phyloP scores from a whole-genome alignment of 129 eudicot species.

The Sambucus nigra region DNA sequence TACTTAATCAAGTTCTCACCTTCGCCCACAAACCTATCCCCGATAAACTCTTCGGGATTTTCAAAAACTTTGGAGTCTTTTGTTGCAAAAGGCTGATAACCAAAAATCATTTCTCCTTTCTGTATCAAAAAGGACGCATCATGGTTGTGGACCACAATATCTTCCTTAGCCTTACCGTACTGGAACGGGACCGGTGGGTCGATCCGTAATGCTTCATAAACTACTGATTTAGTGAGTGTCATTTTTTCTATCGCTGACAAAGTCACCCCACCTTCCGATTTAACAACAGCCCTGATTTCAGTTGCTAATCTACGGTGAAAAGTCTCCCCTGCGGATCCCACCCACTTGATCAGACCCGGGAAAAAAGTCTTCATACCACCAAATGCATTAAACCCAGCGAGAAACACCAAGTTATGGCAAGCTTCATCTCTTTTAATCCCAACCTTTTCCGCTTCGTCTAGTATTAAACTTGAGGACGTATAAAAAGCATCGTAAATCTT shows the following conservation, averaged over 20 bases:
- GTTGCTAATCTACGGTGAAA: conserved; percentile 35
- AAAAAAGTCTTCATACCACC: conserved; percentile 58
- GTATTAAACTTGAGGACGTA: conserved; percentile 8
- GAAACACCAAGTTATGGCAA: conserved; percentile 51
- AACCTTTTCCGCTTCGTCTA: conserved; percentile 41
- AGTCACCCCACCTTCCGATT: conserved; percentile 34
- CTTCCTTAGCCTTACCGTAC: conserved; percentile 44
- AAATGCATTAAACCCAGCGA: conserved; percentile 50
- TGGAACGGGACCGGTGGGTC: conserved; percentile 74
- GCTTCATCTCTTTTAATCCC: conserved; percentile 60
- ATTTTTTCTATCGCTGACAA: conserved; percentile 32
- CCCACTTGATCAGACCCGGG: conserved; percentile 52
- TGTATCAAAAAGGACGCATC: conserved; percentile 34
- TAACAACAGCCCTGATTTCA: conserved; percentile 47
- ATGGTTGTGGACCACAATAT: conserved; percentile 36
- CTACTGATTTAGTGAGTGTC: conserved; percentile 44
- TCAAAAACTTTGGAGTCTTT: conserved; percentile 50
- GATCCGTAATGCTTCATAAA: conserved; percentile 41
- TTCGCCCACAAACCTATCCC: conserved; percentile 55
- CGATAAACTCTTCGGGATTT: conserved; percentile 35
- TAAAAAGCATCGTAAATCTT: conserved; percentile 38
- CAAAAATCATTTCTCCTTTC: conserved; percentile 61
- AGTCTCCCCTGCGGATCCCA: conserved; percentile 31
- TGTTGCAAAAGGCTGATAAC: conserved; percentile 57
- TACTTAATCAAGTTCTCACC: conserved; percentile 50